phyloP scores from a whole-genome alignment of 78 protist genomes.

The Dictyostelium firmibasis region DNA sequence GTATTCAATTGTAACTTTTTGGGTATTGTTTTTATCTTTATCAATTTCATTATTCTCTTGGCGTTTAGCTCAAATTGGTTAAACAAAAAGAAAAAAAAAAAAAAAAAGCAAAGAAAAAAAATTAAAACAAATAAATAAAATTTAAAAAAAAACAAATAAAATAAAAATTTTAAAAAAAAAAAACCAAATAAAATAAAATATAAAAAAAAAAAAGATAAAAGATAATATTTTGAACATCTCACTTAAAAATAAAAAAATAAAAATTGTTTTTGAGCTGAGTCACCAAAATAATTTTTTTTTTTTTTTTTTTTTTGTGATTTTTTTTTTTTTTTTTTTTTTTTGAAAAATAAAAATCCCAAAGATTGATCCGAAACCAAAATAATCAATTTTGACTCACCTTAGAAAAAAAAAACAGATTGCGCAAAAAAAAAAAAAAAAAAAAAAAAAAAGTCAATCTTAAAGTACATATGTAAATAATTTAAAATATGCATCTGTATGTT shows the following conservation, averaged over 20 bases:
- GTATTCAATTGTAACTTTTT: slow-evolving; percentile 40
- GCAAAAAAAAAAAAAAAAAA: too few relatives aligned
- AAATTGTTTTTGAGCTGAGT: background rate
- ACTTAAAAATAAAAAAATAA: background rate
- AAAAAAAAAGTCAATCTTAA: too few relatives aligned
- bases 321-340: too few relatives aligned
- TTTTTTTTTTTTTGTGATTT: too few relatives aligned
- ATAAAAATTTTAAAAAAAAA: background rate
- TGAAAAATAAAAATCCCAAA: too few relatives aligned
- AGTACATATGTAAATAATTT: too few relatives aligned
- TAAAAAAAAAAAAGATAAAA: too few relatives aligned
- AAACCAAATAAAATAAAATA: too few relatives aligned
- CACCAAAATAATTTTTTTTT: too few relatives aligned
- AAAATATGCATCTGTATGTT: too few relatives aligned
- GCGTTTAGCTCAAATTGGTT: slow-evolving; percentile 40
- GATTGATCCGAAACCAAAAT: background rate
- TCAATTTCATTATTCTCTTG: slow-evolving; percentile 37
- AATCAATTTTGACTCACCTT: background rate
- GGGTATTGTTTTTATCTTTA: slow-evolving; percentile 30
- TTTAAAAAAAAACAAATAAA: background rate
- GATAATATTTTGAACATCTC: too few relatives aligned
- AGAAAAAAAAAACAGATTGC: too few relatives aligned
- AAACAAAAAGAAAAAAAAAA: background rate
- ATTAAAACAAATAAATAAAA: background rate
- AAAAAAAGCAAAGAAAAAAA: background rate